Evolutionary conservation across 2,329 filamentous ascomycete species (phyloP).

Genomic region (Botryotinia convoluta): DNA sequence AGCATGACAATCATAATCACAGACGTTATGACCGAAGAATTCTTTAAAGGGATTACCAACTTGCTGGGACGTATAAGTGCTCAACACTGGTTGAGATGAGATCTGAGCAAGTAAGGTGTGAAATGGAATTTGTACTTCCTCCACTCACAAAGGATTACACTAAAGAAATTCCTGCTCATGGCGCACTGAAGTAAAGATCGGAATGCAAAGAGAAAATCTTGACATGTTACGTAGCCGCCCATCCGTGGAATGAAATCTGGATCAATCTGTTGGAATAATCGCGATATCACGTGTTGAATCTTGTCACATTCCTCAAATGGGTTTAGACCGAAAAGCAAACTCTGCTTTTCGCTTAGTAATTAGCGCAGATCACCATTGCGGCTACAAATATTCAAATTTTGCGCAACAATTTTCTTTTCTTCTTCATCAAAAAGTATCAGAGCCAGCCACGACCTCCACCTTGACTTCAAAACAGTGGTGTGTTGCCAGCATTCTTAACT

Average conservation of each 20-base stretch:
- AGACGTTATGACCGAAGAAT: neutral
- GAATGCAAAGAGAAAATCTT: neutral
- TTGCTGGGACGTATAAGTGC: neutral
- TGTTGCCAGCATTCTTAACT: conserved; percentile 61
- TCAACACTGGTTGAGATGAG: neutral
- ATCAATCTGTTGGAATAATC: neutral
- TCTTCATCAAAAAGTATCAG: conserved; percentile 61
- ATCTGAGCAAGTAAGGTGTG: neutral
- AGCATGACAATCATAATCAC: neutral
- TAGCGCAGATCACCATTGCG: neutral
- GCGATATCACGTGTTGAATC: neutral
- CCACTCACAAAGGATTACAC: neutral
- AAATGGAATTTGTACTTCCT: neutral
- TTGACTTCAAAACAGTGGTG: conserved; percentile 56
- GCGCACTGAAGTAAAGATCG: neutral
- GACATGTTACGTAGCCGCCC: neutral
- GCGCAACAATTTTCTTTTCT: conserved; percentile 22
- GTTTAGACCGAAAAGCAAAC: neutral
- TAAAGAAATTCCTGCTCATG: neutral
- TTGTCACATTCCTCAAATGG: neutral
- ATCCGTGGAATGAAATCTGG: neutral
- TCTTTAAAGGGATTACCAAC: neutral
- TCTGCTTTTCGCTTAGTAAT: conserved; percentile 7
- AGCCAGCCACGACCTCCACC: conserved; percentile 69
- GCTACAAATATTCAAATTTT: conserved; percentile 17